Conservation (phyloP, 371 early-diverging fungal genomes). For the Mucor saturninus region DNA sequence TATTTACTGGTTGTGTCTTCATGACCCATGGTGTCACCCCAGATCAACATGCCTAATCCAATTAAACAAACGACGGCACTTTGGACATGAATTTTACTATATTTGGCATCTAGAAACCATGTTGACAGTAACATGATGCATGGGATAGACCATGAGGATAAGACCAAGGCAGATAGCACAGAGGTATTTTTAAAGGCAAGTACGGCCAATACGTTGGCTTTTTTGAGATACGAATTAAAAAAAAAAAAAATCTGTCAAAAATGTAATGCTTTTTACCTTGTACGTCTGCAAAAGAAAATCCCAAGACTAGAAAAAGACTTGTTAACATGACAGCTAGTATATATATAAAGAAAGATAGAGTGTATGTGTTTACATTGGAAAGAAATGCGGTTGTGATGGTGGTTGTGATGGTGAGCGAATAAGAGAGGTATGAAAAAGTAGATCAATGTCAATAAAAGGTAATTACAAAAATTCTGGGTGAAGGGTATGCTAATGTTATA, state of each 20-base stretch:
- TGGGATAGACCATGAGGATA: constrained; percentile 52
- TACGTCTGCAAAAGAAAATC: constrained; percentile 51
- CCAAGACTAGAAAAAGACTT: constrained; percentile 24
- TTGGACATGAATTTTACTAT: constrained; percentile 31
- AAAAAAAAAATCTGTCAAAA: background rate
- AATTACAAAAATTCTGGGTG: constrained; percentile 44
- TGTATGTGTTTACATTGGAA: constrained; percentile 29
- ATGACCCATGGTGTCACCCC: constrained; percentile 33
- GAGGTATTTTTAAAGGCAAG: constrained; percentile 52
- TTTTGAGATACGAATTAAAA: background rate
- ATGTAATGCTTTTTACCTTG: constrained; percentile 28
- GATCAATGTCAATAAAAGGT: constrained; percentile 34
- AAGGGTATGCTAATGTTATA: constrained; percentile 44
- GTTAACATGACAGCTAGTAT: background rate
- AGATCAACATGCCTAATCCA: constrained; percentile 45
- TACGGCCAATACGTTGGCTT: constrained; percentile 50
- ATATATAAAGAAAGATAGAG: background rate
- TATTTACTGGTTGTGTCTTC: constrained; percentile 25
- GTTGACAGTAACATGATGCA: constrained; percentile 49
- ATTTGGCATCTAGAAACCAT: constrained; percentile 33
- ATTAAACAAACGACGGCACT: constrained; percentile 37
- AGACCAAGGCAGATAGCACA: constrained; percentile 42
- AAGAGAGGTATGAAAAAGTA: constrained; percentile 20
- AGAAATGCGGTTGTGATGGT: background rate
- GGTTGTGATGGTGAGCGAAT: background rate